Evolutionary conservation across 2,329 filamentous ascomycete species (phyloP).

Genomic region (Xylaria sp.): DNA sequence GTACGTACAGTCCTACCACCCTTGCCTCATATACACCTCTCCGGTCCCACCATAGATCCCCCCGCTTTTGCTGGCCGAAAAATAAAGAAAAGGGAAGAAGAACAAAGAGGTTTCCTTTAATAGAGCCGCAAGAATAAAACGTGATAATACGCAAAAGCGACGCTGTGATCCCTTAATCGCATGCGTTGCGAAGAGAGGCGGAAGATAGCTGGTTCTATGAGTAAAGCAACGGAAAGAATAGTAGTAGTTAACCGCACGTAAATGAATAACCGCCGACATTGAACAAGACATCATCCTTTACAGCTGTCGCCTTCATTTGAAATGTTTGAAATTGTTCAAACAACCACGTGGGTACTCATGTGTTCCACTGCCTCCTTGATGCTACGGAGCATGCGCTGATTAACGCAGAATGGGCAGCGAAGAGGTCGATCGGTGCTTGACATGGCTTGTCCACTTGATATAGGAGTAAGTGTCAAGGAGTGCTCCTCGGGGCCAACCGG

Average conservation of each 20-base stretch:
- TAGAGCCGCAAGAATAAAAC: neutral
- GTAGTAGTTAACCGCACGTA: neutral
- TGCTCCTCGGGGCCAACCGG: constrained; percentile 52
- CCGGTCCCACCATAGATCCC: constrained; percentile 1
- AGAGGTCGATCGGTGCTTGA: constrained; percentile 60
- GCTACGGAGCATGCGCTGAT: constrained; percentile 68
- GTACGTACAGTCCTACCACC: constrained; percentile 1
- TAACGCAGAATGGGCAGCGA: constrained; percentile 70
- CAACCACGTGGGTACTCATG: constrained; percentile 69
- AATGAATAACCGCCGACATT: neutral
- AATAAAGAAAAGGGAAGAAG: neutral
- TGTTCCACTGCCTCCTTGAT: constrained; percentile 72
- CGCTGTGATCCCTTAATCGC: neutral
- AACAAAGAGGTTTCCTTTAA: neutral
- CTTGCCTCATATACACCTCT: constrained; percentile 9
- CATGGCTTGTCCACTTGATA: constrained; percentile 60
- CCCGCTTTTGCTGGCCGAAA: constrained; percentile 16
- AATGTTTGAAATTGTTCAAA: constrained; percentile 42
- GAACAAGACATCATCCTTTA: neutral
- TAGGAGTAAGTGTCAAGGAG: constrained; percentile 63
- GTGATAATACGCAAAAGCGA: neutral
- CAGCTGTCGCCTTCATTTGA: neutral
- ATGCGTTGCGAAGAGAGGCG: neutral
- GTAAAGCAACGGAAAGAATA: neutral
- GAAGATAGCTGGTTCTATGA: neutral